Base-by-base conservation (phyloP, 129 eudicot species). In the Deinandra increscens region DNA sequence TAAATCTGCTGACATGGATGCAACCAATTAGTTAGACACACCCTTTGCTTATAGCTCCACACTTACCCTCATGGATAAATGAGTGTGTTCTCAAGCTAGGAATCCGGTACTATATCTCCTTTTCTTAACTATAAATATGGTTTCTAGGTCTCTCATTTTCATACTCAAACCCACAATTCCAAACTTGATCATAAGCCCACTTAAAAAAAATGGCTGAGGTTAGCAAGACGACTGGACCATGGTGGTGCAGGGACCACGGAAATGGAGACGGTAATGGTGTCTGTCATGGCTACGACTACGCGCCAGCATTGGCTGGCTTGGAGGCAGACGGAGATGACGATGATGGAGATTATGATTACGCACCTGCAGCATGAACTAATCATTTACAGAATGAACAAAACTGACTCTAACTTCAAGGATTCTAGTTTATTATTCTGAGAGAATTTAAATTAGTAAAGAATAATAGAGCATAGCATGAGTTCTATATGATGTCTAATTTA, bases 301-400 rank as follows among this genome's bases (percentile, higher is more conserved):
- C 44, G 17, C 36, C 31, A 5, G 3, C 9, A 5, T 38, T 19
- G 33, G n/a, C 50, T 42, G 43, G 58, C 60, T 43, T 58, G 2
- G 75, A 71, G 38, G 75, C 58, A n/a, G 75, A 71, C 3, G 59
- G 45, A 14, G 68, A 71, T 11, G 44, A 71, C 34, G 68, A 80
- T 5, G 69, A 65, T 50, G 75, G 53, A 19, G 80, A 60, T 44
- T 78, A 78, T 64, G 65, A 68, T 22, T 66, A 67, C 11, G 70
- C 74, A 19, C 78, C 70, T 5, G 79, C 76, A 34, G 81, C 81
- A 29, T 64, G 58, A 71, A 26, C 11, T 31, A 34, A 0, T 17
- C 48, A 6, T 69, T 55, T 36, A 18, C 34, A 4, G 33, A 39
- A 7, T 19, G 26, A 14, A 2, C 18, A 63, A 42, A 17, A 19